These are phyloP conservation scores for Aspergillus sclerotioniger DNA, from an alignment of 495 filamentous ascomycete genomes.

Conservation along the genomic window DNA sequence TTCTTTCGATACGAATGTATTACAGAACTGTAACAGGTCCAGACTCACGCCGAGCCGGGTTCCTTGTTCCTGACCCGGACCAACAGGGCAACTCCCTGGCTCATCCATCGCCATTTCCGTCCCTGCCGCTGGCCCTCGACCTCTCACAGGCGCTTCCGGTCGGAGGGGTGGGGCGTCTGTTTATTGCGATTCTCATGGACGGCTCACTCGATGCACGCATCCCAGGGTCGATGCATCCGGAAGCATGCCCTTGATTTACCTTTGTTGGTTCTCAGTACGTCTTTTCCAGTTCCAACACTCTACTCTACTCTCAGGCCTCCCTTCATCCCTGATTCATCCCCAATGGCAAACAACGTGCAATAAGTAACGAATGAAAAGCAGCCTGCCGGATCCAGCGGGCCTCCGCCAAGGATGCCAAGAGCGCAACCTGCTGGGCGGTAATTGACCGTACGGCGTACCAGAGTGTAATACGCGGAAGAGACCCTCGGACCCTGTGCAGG, in stretches of 20 bases:
- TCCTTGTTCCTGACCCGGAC: slow-evolving; percentile 1
- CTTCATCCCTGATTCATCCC: background rate
- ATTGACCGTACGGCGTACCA: background rate
- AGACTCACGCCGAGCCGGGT: background rate
- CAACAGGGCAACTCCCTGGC: background rate
- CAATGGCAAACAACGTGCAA: too few species aligned
- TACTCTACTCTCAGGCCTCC: background rate
- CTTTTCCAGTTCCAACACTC: background rate
- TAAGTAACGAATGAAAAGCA: background rate
- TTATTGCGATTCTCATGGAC: slow-evolving; percentile 3
- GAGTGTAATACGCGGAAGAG: background rate
- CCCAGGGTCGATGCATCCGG: background rate
- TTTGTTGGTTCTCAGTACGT: background rate
- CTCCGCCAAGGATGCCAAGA: background rate
- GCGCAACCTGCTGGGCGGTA: background rate
- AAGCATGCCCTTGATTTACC: background rate
- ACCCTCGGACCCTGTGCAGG: background rate
- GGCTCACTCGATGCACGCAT: background rate
- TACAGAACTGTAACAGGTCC: background rate
- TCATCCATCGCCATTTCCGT: background rate
- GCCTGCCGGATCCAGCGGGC: background rate
- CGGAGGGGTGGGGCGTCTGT: background rate
- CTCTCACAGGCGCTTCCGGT: background rate
- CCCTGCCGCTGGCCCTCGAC: background rate
- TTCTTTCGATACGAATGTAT: background rate